These are phyloP conservation scores for Talaromyces sp. DNA, from an alignment of 2,329 filamentous ascomycete genomes.

Conservation along the genomic window DNA sequence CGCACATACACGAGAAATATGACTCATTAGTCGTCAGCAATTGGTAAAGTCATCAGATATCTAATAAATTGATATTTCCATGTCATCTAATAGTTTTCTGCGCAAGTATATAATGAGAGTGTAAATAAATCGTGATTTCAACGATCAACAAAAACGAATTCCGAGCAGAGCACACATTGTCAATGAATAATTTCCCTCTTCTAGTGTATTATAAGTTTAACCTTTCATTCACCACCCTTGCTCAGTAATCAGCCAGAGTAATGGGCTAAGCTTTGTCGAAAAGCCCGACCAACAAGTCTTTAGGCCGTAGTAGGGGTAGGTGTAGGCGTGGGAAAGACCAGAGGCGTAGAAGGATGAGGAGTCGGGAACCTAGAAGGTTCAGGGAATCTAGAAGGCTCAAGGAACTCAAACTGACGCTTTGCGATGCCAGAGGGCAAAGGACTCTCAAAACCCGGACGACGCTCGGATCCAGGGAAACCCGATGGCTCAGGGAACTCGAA, in stretches of 20 bases:
- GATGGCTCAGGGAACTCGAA: neutral
- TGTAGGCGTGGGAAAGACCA: neutral
- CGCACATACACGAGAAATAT: conserved; percentile 27
- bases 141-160: neutral
- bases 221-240: neutral
- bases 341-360: neutral
- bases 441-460: neutral
- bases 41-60: neutral
- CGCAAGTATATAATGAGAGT: neutral
- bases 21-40: conserved; percentile 5
- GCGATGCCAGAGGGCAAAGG: neutral
- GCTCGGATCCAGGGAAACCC: neutral
- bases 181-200: neutral
- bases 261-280: neutral
- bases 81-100: neutral
- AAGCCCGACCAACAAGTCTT: neutral
- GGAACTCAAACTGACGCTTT: neutral
- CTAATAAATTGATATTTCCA: neutral
- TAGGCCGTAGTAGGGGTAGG: neutral
- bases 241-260: neutral
- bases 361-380: neutral
- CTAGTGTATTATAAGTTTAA: neutral
- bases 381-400: neutral
- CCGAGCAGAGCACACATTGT: neutral
- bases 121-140: neutral